These are phyloP conservation scores for Stemphylium lycopersici DNA, from an alignment of 2,329 filamentous ascomycete species.

Conservation along the genomic window DNA sequence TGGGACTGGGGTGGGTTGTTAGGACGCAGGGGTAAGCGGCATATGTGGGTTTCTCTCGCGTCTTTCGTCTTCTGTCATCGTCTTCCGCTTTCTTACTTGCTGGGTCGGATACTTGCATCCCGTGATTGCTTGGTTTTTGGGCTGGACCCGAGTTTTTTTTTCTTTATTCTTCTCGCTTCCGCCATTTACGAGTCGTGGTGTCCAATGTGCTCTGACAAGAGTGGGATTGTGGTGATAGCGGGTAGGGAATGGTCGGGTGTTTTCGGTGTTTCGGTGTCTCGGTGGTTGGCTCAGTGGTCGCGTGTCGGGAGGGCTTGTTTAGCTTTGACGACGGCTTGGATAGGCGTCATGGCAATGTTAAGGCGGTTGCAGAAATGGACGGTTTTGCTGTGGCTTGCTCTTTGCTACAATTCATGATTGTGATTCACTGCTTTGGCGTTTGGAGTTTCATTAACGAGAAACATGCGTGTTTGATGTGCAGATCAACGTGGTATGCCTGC, in stretches of 20 bases:
- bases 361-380: no score
- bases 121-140: no score
- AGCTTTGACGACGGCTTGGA: neutral
- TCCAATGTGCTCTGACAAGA: no score
- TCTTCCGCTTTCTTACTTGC: no score
- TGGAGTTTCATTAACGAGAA: neutral
- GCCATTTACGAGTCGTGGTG: no score
- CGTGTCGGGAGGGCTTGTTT: conserved; percentile 7
- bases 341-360: neutral
- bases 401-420: no score
- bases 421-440: no score
- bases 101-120: no score
- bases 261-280: neutral
- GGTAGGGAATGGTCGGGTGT: neutral
- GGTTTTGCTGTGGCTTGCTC: no score
- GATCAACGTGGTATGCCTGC: neutral
- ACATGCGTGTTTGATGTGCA: neutral
- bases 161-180: neutral
- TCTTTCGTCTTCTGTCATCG: no score
- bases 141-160: neutral
- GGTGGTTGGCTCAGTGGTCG: conserved; percentile 1
- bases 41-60: neutral
- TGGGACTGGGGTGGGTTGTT: neutral
- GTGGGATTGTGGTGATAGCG: neutral
- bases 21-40: conserved; percentile 6